Conservation (phyloP, 768 basidiomycete species). For the Mrakia hoshinonis region DNA sequence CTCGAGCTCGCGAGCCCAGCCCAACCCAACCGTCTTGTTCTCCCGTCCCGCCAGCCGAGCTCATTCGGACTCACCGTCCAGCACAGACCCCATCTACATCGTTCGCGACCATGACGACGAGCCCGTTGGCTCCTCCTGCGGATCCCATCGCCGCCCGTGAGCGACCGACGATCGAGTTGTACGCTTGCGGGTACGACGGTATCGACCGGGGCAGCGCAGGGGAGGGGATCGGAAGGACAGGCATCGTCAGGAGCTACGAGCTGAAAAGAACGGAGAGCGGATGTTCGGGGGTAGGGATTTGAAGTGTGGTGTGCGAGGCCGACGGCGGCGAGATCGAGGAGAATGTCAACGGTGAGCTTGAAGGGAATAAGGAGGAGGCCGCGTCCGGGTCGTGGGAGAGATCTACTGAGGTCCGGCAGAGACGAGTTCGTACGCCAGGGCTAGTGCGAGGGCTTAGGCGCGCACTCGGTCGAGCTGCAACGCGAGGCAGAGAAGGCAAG, state of each 20-base stretch:
- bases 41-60: neutral
- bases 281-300: too few relatives aligned
- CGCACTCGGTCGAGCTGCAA: too few relatives aligned
- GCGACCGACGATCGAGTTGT: conserved; percentile 22
- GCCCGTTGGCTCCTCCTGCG: conserved; percentile 22
- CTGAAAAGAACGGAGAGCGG: neutral
- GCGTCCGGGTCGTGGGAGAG: too few relatives aligned
- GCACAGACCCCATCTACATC: conserved; percentile 28
- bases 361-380: too few relatives aligned
- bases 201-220: conserved; percentile 1
- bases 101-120: conserved; percentile 30
- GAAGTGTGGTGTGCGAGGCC: too few relatives aligned
- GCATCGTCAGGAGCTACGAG: conserved; percentile 14
- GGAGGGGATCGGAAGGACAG: conserved; percentile 23
- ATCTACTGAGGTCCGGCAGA: too few relatives aligned
- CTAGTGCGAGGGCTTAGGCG: too few relatives aligned
- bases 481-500: too few relatives aligned
- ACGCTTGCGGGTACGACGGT: conserved; percentile 27
- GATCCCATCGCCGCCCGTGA: conserved; percentile 19
- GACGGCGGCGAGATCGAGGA: too few relatives aligned
- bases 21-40: neutral
- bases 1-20: neutral
- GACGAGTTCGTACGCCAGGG: too few relatives aligned
- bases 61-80: conserved; percentile 9
- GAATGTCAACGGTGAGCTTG: too few relatives aligned